Conservation (phyloP, 148 eudicot genomes). For the Fallopia convolvulus region DNA sequence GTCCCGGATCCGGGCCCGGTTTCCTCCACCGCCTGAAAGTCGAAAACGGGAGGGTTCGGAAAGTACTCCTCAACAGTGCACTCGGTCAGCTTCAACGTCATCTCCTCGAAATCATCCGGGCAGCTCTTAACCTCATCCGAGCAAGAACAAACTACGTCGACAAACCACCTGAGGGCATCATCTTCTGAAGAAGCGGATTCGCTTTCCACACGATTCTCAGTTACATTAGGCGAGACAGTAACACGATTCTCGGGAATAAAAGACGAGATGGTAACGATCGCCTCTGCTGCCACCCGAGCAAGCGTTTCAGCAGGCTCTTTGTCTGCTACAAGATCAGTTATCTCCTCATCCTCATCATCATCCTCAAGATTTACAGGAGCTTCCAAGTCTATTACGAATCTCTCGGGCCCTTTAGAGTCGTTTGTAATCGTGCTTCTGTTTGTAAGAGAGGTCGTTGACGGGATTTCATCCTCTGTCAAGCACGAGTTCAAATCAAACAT, state of each 20-base stretch:
- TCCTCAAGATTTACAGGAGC: neutral
- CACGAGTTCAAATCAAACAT: constrained; percentile 49
- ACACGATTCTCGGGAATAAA: constrained; percentile 7
- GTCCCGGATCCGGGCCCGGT: constrained; percentile 22
- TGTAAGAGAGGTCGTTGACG: constrained; percentile 16
- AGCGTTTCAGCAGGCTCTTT: constrained; percentile 21
- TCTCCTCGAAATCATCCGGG: constrained; percentile 40
- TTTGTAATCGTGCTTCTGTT: constrained; percentile 11
- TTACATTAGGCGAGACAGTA: constrained; percentile 18
- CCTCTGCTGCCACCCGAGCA: constrained; percentile 51
- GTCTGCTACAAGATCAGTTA: constrained; percentile 11
- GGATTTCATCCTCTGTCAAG: constrained; percentile 34
- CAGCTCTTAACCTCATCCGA: constrained; percentile 15
- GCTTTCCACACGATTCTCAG: constrained; percentile 14
- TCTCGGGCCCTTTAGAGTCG: neutral
- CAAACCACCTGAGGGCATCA: constrained; percentile 56
- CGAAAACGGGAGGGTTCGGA: constrained; percentile 56
- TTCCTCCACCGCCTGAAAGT: constrained; percentile 35
- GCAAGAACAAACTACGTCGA: constrained; percentile 34
- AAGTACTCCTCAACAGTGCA: constrained; percentile 65
- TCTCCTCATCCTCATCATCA: neutral
- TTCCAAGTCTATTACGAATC: neutral
- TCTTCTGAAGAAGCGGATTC: constrained; percentile 14
- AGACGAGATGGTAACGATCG: constrained; percentile 56
- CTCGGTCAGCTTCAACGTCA: constrained; percentile 19